Percentiles rank a stretch among this genome's conserved stretches.
phyloP scores from a whole-genome alignment of 139 green algal genomes.

The Chlamydomonas incerta region DNA sequence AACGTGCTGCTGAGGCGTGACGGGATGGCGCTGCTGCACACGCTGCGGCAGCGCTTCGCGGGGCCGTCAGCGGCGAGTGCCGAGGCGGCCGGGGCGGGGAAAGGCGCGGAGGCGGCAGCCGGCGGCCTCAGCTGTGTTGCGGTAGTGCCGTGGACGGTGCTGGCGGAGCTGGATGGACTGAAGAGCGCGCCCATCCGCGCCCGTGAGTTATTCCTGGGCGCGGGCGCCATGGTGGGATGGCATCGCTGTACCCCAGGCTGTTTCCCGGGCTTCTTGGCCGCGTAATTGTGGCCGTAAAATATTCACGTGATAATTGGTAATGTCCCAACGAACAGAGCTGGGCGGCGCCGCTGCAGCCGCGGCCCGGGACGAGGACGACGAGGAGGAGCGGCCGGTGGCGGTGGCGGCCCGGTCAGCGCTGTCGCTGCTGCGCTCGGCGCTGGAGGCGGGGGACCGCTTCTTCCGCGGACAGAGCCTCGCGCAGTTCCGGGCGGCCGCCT shows the following conservation, averaged over 20 bases:
- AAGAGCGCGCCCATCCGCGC: neutral
- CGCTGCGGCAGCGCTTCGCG: neutral
- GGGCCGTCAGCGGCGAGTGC: neutral
- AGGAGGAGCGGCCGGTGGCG: slow-evolving; percentile 9
- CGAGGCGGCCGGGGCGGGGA: neutral
- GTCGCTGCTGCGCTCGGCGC: neutral
- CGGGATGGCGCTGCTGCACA: neutral
- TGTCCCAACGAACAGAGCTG: neutral
- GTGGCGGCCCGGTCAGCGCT: slow-evolving; percentile 4
- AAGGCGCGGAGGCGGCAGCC: neutral
- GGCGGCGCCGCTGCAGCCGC: neutral
- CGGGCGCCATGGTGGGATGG: no score
- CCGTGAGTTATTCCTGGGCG: no score
- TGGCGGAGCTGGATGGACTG: slow-evolving; percentile 35
- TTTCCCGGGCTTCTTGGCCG: no score
- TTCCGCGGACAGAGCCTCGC: slow-evolving; percentile 21
- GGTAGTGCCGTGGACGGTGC: slow-evolving; percentile 29
- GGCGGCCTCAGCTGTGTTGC: slow-evolving; percentile 5
- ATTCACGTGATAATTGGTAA: no score
- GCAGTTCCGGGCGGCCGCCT: slow-evolving; percentile 27
- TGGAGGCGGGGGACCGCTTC: neutral
- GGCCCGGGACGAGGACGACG: neutral
- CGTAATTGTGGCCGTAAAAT: no score
- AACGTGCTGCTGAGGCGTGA: slow-evolving; percentile 25
- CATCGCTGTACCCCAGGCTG: no score